Percentiles rank a stretch among this genome's conserved stretches.
These are phyloP conservation scores for Protomyces macrosporus DNA, from an alignment of 1,139 yeast genomes.

Conservation along the genomic window DNA sequence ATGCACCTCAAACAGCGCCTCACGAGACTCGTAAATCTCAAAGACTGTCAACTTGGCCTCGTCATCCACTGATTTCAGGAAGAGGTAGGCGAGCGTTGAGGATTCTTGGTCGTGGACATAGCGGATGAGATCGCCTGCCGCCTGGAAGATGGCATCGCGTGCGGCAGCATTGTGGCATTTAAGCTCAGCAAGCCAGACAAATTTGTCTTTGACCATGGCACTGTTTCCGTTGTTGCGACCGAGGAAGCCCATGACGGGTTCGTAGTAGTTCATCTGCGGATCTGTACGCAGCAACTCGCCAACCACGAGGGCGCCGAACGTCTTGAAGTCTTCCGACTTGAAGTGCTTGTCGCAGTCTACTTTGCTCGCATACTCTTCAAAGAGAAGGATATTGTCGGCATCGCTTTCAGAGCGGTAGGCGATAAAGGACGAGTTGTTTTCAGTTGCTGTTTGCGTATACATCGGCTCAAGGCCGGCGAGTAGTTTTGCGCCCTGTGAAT, in stretches of 20 bases:
- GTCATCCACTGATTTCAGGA: slow-evolving; percentile 16
- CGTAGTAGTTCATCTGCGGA: slow-evolving; percentile 1
- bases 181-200: slow-evolving; percentile 19
- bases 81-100: slow-evolving; percentile 17
- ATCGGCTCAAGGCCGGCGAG: slow-evolving; percentile 9
- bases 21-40: slow-evolving; percentile 15
- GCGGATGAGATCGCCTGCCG: slow-evolving; percentile 3
- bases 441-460: slow-evolving; percentile 8
- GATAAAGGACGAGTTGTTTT: slow-evolving; percentile 10
- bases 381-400: slow-evolving; percentile 1
- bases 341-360: slow-evolving; percentile 19
- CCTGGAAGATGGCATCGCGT: slow-evolving; percentile 5
- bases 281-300: not conserved
- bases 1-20: slow-evolving; percentile 17
- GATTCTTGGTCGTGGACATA: slow-evolving; percentile 18
- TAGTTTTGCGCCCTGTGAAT: slow-evolving; percentile 1
- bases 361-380: slow-evolving; percentile 7
- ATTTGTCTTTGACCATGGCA: not conserved
- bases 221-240: not conserved
- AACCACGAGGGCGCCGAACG: slow-evolving; percentile 5
- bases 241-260: slow-evolving; percentile 12
- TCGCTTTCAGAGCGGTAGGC: slow-evolving; percentile 6
- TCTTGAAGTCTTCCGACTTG: not conserved
- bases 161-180: slow-evolving; percentile 1
- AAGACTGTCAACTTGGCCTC: slow-evolving; percentile 16